These are phyloP conservation scores for Suillus fuscotomentosus DNA, from an alignment of 768 basidiomycete genomes.

Conservation along the genomic window DNA sequence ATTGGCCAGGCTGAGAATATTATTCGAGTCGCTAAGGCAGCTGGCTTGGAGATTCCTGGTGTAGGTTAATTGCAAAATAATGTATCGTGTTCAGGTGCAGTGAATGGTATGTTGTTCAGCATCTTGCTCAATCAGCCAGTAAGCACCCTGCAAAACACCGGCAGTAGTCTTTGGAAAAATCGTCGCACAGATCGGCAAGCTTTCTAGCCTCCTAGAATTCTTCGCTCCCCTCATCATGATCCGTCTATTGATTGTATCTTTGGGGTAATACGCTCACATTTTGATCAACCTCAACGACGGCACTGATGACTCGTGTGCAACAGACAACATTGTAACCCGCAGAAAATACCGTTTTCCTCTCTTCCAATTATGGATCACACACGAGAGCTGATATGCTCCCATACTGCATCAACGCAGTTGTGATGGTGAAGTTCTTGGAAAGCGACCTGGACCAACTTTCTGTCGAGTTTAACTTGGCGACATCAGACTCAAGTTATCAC, in stretches of 20 bases:
- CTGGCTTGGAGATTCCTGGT: conserved; percentile 52
- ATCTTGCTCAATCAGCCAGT: not conserved
- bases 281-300: not conserved
- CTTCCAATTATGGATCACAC: not conserved
- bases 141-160: not conserved
- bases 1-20: conserved; percentile 45
- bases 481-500: not conserved
- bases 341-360: not conserved
- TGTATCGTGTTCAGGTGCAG: not conserved
- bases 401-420: not conserved
- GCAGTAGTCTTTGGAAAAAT: not conserved
- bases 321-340: not conserved
- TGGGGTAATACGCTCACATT: not conserved
- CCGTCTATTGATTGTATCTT: not conserved
- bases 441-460: not conserved
- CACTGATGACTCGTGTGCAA: not conserved
- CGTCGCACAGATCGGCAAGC: not conserved
- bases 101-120: too few species aligned
- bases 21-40: conserved; percentile 51
- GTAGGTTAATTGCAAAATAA: conserved; percentile 22
- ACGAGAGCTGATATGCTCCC: not conserved
- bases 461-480: not conserved
- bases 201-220: not conserved
- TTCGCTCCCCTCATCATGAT: not conserved
- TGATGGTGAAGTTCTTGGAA: not conserved